Percentiles rank a stretch among this genome's conserved stretches.
Evolutionary conservation across 129 eudicot genomes (phyloP).

Genomic region (Centella asiatica): DNA sequence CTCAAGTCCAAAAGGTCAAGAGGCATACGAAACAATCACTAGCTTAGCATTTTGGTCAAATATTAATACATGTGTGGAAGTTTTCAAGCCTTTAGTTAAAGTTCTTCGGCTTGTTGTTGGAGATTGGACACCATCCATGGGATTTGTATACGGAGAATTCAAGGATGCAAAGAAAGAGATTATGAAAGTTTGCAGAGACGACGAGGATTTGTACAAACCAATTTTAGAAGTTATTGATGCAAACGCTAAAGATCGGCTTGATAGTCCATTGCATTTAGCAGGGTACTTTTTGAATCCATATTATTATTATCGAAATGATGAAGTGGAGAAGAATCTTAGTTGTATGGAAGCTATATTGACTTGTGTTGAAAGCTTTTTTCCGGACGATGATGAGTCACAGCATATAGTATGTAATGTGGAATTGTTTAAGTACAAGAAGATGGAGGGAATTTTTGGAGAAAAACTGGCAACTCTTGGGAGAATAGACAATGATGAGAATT

Average conservation of each 20-base stretch:
- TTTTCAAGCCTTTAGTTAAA: conserved; percentile 8
- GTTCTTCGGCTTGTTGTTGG: conserved; percentile 7
- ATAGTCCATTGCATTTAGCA: background rate
- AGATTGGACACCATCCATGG: conserved; percentile 18
- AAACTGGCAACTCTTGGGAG: background rate
- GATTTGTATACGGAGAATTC: conserved; percentile 2
- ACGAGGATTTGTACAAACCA: background rate
- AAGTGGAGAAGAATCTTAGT: background rate
- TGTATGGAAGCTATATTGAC: background rate
- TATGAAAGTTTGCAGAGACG: background rate
- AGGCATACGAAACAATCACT: background rate
- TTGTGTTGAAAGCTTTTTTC: background rate
- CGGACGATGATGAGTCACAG: background rate
- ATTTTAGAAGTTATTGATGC: background rate
- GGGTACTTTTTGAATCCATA: background rate
- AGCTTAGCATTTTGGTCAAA: conserved; percentile 1
- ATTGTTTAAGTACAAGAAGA: background rate
- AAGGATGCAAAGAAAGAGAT: background rate
- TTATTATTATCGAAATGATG: background rate
- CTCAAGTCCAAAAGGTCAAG: conserved; percentile 5
- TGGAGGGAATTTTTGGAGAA: background rate
- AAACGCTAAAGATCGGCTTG: background rate
- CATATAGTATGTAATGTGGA: background rate
- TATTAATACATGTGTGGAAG: background rate
- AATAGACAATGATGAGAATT: background rate